Conservation (phyloP, 352 stramenopile genomes). For the Pythium volutum region DNA sequence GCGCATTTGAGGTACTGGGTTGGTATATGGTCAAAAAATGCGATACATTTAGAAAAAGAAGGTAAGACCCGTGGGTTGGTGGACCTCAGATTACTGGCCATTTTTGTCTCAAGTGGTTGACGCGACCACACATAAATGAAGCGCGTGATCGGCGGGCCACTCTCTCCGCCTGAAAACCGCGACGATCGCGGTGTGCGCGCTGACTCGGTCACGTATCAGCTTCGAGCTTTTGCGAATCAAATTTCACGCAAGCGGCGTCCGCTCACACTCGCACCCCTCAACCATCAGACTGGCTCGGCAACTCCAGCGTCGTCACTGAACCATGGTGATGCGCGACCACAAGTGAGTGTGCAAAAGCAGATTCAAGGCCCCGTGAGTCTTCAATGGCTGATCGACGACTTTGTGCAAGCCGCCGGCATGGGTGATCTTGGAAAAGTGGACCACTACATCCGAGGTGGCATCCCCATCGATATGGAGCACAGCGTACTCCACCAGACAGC, state of each 20-base stretch:
- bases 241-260: slow-evolving; percentile 22
- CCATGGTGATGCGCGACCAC: not conserved
- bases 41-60: slow-evolving; percentile 12
- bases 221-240: slow-evolving; percentile 37
- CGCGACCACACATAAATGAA: slow-evolving; percentile 4
- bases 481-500: slow-evolving; percentile 57
- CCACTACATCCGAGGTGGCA: slow-evolving; percentile 45
- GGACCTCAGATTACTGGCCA: not conserved
- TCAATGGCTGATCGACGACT: slow-evolving; percentile 60
- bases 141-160: slow-evolving; percentile 5
- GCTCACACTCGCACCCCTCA: slow-evolving; percentile 26
- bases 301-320: not conserved
- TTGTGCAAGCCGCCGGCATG: slow-evolving; percentile 41
- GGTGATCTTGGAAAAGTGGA: slow-evolving; percentile 44
- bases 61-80: slow-evolving; percentile 1
- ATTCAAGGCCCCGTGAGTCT: slow-evolving; percentile 47
- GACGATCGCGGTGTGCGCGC: slow-evolving; percentile 36
- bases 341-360: slow-evolving; percentile 32
- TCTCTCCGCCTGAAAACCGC: not conserved
- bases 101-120: slow-evolving; percentile 12
- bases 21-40: slow-evolving; percentile 14
- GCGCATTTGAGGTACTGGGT: not conserved
- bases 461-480: slow-evolving; percentile 50
- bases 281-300: not conserved
- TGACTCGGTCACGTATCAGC: slow-evolving; percentile 43